Evolutionary conservation across 257 asterid genomes (phyloP).

Genomic region (Ehretia macrophylla): DNA sequence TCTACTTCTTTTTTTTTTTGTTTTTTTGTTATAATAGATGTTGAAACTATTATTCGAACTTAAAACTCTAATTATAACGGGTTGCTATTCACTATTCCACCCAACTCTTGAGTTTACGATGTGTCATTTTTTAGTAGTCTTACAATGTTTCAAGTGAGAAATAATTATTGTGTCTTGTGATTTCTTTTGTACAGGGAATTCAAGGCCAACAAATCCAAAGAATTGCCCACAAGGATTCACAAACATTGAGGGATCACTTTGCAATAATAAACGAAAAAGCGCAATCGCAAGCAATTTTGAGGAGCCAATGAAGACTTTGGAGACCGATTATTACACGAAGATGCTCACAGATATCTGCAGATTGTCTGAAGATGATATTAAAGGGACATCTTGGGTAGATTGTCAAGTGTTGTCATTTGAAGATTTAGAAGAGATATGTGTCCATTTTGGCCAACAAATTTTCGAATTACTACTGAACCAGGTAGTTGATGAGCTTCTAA

Average conservation of each 20-base stretch:
- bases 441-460: conserved; percentile 35
- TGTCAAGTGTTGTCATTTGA: conserved; percentile 21
- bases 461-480: conserved; percentile 32
- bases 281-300: background rate
- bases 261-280: background rate
- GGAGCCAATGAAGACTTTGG: conserved; percentile 3
- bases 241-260: background rate
- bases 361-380: conserved; percentile 30
- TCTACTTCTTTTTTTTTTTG: too few relatives aligned
- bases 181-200: too few relatives aligned
- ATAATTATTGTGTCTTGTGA: background rate
- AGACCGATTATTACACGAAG: conserved; percentile 20
- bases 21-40: too few relatives aligned
- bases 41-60: too few relatives aligned
- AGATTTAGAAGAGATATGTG: conserved; percentile 38
- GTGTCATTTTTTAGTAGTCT: too few relatives aligned
- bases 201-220: background rate
- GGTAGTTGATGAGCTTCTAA: conserved; percentile 38
- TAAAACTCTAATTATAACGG: too few relatives aligned
- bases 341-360: conserved; percentile 28
- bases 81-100: too few relatives aligned
- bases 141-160: too few relatives aligned
- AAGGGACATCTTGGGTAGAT: conserved; percentile 26
- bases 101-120: too few relatives aligned
- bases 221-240: background rate